phyloP scores from a whole-genome alignment of 2,329 filamentous ascomycete genomes.

The Rutstroemia sp. region DNA sequence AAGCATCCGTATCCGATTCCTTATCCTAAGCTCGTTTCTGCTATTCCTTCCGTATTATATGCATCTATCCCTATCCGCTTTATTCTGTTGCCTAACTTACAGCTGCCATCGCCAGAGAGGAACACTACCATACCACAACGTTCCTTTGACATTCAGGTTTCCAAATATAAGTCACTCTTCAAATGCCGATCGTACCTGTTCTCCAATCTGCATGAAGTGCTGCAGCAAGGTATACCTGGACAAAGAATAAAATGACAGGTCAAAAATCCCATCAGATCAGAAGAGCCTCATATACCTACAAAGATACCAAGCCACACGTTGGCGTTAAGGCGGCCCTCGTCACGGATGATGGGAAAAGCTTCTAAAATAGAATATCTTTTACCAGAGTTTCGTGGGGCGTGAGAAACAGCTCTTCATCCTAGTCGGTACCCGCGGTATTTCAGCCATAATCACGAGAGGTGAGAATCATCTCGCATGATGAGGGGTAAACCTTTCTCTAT shows the following conservation, averaged over 20 bases:
- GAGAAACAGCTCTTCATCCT: neutral
- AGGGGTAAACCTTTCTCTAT: neutral
- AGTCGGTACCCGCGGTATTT: neutral
- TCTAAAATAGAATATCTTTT: neutral
- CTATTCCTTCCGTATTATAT: slow-evolving; percentile 5
- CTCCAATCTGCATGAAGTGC: neutral
- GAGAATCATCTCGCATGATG: neutral
- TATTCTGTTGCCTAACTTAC: slow-evolving; percentile 5
- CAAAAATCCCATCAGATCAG: slow-evolving; percentile 1
- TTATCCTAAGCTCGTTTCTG: neutral
- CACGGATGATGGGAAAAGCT: neutral
- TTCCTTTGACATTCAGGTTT: neutral
- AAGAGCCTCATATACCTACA: slow-evolving; percentile 1
- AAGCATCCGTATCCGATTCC: neutral
- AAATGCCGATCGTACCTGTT: neutral
- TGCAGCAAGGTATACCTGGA: slow-evolving; percentile 5
- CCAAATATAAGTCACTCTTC: slow-evolving; percentile 6
- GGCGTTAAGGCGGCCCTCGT: slow-evolving; percentile 5
- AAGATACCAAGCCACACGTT: neutral
- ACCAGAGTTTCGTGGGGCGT: neutral
- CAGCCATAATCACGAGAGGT: neutral
- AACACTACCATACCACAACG: neutral
- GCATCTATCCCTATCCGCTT: neutral
- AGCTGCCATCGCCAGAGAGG: neutral
- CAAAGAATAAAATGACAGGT: slow-evolving; percentile 4